A percentile compares a stretch with the other conserved stretches of the same genome.
Conservation (phyloP, 352 stramenopile species). For the Pythium utonaiense region DNA sequence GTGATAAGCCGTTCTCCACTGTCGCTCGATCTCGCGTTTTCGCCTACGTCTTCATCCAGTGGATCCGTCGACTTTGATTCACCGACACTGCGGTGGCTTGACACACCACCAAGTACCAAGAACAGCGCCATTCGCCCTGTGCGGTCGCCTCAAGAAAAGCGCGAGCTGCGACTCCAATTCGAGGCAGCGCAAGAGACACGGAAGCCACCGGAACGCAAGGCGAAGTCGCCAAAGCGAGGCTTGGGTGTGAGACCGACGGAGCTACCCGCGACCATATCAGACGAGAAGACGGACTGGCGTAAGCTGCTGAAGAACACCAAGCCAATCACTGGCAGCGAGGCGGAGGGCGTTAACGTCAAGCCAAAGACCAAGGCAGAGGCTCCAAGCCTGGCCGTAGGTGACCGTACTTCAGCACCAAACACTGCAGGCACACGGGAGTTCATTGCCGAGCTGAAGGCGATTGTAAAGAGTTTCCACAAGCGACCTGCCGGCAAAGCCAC, state of each 20-base stretch:
- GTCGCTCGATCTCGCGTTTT: slow-evolving; percentile 9
- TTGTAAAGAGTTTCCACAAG: slow-evolving; percentile 48
- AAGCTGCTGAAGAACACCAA: slow-evolving; percentile 50
- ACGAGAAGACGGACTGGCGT: slow-evolving; percentile 61
- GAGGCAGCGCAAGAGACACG: slow-evolving; percentile 18
- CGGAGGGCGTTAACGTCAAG: neutral
- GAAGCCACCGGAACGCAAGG: neutral
- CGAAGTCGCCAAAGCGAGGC: slow-evolving; percentile 15
- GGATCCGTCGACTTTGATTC: slow-evolving; percentile 1
- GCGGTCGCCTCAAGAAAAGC: slow-evolving; percentile 35
- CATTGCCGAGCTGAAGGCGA: slow-evolving; percentile 45
- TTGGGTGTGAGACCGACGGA: slow-evolving; percentile 51
- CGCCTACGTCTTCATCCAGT: slow-evolving; percentile 6
- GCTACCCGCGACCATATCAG: slow-evolving; percentile 43
- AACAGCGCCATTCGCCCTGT: slow-evolving; percentile 12
- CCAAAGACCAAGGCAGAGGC: neutral
- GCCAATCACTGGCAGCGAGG: neutral
- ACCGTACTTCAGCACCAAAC: neutral
- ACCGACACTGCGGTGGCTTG: slow-evolving; percentile 11
- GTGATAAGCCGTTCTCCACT: slow-evolving; percentile 16
- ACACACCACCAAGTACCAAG: slow-evolving; percentile 16
- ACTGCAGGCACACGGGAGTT: slow-evolving; percentile 33
- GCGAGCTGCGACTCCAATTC: slow-evolving; percentile 31
- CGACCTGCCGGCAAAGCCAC: slow-evolving; percentile 3
- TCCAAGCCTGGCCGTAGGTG: neutral